These are phyloP conservation scores for Phytophthora sojae DNA, from an alignment of 352 stramenopile genomes.

Conservation along the genomic window DNA sequence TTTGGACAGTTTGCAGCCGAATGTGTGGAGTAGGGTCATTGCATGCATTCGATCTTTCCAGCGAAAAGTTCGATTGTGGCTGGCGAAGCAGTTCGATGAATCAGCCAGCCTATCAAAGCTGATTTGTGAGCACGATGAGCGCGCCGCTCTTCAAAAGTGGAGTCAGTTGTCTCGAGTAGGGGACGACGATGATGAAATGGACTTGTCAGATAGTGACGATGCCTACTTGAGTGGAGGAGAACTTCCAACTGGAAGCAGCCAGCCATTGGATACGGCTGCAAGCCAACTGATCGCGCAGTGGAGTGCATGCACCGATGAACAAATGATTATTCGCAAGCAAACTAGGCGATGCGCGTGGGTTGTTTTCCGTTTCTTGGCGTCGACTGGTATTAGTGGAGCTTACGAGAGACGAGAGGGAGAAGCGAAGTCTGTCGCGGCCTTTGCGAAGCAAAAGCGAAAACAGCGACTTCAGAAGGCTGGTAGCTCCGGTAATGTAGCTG, in stretches of 20 bases:
- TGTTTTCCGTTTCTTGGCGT: slow-evolving; percentile 83
- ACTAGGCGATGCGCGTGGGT: slow-evolving; percentile 79
- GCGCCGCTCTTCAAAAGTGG: slow-evolving; percentile 34
- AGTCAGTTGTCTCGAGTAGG: slow-evolving; percentile 30
- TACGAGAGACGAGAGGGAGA: slow-evolving; percentile 79
- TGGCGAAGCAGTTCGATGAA: slow-evolving; percentile 31
- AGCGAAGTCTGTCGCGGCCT: slow-evolving; percentile 65
- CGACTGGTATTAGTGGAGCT: slow-evolving; percentile 72
- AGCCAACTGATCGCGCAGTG: slow-evolving; percentile 48
- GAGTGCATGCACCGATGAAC: slow-evolving; percentile 68
- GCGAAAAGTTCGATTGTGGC: slow-evolving; percentile 40
- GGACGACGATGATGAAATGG: slow-evolving; percentile 42
- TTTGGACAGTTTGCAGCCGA: slow-evolving; percentile 44
- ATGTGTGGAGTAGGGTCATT: slow-evolving; percentile 44
- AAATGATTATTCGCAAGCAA: slow-evolving; percentile 76
- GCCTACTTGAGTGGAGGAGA: slow-evolving; percentile 22
- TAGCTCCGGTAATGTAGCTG: slow-evolving; percentile 21
- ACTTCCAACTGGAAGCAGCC: neutral
- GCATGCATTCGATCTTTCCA: slow-evolving; percentile 47
- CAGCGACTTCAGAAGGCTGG: slow-evolving; percentile 58
- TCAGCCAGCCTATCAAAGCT: slow-evolving; percentile 48
- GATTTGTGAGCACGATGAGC: slow-evolving; percentile 54
- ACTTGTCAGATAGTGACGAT: slow-evolving; percentile 37
- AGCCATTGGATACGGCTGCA: slow-evolving; percentile 19
- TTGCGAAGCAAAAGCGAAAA: slow-evolving; percentile 80